Base-by-base conservation (phyloP, 768 basidiomycete species). In the Leccinum incarnatum region DNA sequence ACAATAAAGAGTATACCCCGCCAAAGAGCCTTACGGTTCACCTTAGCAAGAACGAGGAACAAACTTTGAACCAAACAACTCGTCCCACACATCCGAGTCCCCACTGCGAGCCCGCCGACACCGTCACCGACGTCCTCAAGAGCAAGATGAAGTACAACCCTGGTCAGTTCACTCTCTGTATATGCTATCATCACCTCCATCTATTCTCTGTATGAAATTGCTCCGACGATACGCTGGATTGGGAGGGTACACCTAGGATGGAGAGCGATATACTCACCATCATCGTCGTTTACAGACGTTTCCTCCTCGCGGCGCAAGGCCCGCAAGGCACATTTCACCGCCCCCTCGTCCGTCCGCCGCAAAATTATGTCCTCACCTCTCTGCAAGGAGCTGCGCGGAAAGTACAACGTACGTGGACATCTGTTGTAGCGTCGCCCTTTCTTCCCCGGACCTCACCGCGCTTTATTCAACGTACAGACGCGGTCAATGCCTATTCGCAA, bases 291-390 rank as follows among this genome's bases (percentile, higher is more conserved):
- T 29, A 51, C 67, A 95, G 94, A 91, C 73, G 85, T 90, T 72
- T 92, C 94, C 64, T 92, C 91, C 65, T 93, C 93, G 71, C 88
- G 95, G 75, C 93, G 97, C 85, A 98, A 98, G 86, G 86, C 89
- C 70, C 93, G 95, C 81, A 98, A 97, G 86, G 91, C 91, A 66
- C 97, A 99, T 84, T 98, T 98, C 78, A 83, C 83, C 54, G 96
- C 96, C 46, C 93, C 96, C 52, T 98, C 96, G 48, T 94, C 92
- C 51, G 81, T 93, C 69, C 92, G 96, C 76, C 89, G 97, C 76
- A 95, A 92, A 80, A 95, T 98, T 69, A 98, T 99, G 97, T 94
- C 92, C 64, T 93, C 96, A 58, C 81, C 95, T 53, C 86, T 99
- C 60, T 88, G 91, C 61, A 98, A 97, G 82, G 96, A 98, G 70